phyloP scores from a whole-genome alignment of 129 eudicot species.

The Silybum marianum region DNA sequence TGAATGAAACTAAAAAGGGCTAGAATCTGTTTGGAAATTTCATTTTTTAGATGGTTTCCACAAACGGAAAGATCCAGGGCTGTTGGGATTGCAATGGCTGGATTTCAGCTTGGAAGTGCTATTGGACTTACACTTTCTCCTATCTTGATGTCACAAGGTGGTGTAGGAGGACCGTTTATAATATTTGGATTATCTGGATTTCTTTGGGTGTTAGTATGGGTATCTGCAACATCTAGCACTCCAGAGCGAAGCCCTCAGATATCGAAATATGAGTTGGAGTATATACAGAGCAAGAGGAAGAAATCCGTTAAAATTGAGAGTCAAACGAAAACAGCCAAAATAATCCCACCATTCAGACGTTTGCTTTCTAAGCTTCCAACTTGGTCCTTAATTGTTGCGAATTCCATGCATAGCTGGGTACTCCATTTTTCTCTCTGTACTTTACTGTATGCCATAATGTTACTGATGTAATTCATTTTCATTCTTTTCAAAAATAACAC shows the following conservation, averaged over 20 bases:
- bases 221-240: slow-evolving; percentile 92
- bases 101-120: slow-evolving; percentile 99
- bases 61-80: slow-evolving; percentile 84
- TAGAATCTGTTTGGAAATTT: slow-evolving; percentile 18
- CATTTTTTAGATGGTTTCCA: slow-evolving; percentile 92
- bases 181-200: slow-evolving; percentile 91
- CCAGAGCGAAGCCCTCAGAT: slow-evolving; percentile 82
- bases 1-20: slow-evolving; percentile 3
- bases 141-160: slow-evolving; percentile 95
- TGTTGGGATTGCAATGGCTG: slow-evolving; percentile 99
- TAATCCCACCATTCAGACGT: slow-evolving; percentile 83
- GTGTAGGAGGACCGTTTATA: slow-evolving; percentile 91
- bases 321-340: slow-evolving; percentile 44
- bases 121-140: slow-evolving; percentile 98
- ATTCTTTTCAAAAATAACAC: background rate
- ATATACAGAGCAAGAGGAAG: slow-evolving; percentile 56
- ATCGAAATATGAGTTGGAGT: slow-evolving; percentile 68
- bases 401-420: slow-evolving; percentile 99
- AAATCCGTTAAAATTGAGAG: slow-evolving; percentile 39
- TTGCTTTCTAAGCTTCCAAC: slow-evolving; percentile 95
- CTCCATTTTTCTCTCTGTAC: slow-evolving; percentile 14
- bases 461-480: background rate
- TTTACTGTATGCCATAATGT: slow-evolving; percentile 7
- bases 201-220: slow-evolving; percentile 92
- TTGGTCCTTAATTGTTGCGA: slow-evolving; percentile 92